phyloP scores from a whole-genome alignment of 371 early-diverging fungal species.

The Rhizopus arrhizus region DNA sequence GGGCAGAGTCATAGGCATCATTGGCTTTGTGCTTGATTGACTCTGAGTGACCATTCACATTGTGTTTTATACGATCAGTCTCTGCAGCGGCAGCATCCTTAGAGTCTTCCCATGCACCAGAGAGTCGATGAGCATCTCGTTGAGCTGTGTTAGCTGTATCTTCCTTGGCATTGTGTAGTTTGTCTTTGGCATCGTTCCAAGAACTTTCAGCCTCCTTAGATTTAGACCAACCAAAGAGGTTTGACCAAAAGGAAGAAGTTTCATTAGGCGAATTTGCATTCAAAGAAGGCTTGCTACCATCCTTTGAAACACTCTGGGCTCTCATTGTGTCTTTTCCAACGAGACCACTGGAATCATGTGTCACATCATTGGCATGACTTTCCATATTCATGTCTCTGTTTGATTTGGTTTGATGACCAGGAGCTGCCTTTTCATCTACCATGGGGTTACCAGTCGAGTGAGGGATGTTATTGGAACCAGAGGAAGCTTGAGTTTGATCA shows the following conservation, averaged over 20 bases:
- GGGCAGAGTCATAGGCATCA: no score
- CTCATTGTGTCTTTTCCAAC: constrained; percentile 21
- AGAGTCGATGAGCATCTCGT: background rate
- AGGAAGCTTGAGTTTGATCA: no score
- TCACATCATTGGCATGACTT: constrained; percentile 7
- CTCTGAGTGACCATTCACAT: no score
- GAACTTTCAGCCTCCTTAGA: no score
- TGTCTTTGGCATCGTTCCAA: no score
- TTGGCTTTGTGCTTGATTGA: no score
- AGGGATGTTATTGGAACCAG: no score
- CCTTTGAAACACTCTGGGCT: constrained; percentile 19
- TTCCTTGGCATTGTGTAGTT: no score
- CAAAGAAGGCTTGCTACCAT: background rate
- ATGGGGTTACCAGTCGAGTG: constrained; percentile 17
- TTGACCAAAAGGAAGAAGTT: no score
- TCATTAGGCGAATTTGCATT: no score
- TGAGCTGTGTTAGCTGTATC: no score
- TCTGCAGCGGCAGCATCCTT: constrained; percentile 15
- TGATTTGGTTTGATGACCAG: constrained; percentile 15
- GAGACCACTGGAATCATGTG: constrained; percentile 12
- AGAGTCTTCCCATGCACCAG: background rate
- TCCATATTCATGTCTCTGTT: constrained; percentile 11
- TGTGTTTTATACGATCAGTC: constrained; percentile 2
- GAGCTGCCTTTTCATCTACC: constrained; percentile 21
- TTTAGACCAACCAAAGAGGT: background rate